A percentile compares a stretch with the other conserved stretches of the same genome.
phyloP scores from a whole-genome alignment of 2,329 filamentous ascomycete genomes.

The Fusarium chlamydosporum region DNA sequence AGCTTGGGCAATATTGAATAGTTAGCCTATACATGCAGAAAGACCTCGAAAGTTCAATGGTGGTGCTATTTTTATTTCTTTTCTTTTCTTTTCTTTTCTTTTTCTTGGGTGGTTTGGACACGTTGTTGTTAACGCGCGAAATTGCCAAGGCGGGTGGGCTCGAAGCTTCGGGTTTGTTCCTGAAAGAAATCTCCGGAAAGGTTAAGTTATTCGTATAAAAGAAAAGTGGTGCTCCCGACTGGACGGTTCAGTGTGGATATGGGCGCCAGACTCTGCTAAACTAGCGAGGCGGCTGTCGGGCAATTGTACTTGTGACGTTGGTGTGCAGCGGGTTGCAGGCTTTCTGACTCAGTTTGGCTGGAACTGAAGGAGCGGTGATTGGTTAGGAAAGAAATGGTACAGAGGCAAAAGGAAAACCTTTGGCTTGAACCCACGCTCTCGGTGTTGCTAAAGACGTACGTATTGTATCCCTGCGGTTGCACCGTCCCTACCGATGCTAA shows the following conservation, averaged over 20 bases:
- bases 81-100: not conserved
- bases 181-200: slow-evolving; percentile 40
- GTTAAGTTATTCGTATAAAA: slow-evolving; percentile 39
- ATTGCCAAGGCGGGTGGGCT: slow-evolving; percentile 28
- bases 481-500: slow-evolving; percentile 31
- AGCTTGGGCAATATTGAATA: not conserved
- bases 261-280: slow-evolving; percentile 26
- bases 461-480: slow-evolving; percentile 16
- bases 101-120: not conserved
- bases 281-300: slow-evolving; percentile 38
- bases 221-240: slow-evolving; percentile 40
- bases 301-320: slow-evolving; percentile 31
- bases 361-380: slow-evolving; percentile 19
- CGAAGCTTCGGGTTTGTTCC: slow-evolving; percentile 34
- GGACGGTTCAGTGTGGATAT: slow-evolving; percentile 47
- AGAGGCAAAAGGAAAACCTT: slow-evolving; percentile 11
- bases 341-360: slow-evolving; percentile 28
- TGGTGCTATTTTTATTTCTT: not conserved
- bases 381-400: slow-evolving; percentile 8
- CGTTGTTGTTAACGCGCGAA: not conserved
- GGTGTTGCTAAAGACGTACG: slow-evolving; percentile 5
- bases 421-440: slow-evolving; percentile 25
- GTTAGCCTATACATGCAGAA: slow-evolving; percentile 13
- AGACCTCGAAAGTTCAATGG: not conserved
- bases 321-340: slow-evolving; percentile 23